phyloP scores from a whole-genome alignment of 169 alveolate genomes.

The Perkinsus marinus region DNA sequence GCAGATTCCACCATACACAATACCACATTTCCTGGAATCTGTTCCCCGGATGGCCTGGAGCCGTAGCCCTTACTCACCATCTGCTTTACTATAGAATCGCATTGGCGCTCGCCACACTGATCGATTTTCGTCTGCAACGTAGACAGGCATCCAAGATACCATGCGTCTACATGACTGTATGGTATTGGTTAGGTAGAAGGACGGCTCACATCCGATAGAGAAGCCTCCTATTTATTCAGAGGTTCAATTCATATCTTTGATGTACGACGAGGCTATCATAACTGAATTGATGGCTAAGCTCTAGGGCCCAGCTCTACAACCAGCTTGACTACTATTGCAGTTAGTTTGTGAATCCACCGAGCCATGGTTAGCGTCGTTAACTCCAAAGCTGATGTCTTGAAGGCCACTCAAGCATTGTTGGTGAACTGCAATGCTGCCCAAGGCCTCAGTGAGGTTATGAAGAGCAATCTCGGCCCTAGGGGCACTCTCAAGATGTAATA shows the following conservation, averaged over 20 bases:
- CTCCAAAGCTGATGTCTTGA: slow-evolving; percentile 87
- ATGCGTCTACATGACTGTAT: background rate
- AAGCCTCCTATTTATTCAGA: background rate
- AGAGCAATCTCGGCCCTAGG: slow-evolving; percentile 92
- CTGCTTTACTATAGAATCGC: background rate
- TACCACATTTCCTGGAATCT: no score
- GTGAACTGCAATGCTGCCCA: slow-evolving; percentile 92
- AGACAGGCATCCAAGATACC: background rate
- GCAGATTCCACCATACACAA: no score
- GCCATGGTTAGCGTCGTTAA: slow-evolving; percentile 56
- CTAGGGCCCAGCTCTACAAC: background rate
- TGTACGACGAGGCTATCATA: background rate
- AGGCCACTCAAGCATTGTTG: slow-evolving; percentile 83
- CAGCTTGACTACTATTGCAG: background rate
- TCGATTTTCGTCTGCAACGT: background rate
- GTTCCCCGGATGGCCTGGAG: no score
- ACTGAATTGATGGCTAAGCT: background rate
- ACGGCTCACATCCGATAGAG: background rate
- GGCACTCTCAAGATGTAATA: slow-evolving; percentile 95
- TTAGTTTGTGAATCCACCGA: background rate
- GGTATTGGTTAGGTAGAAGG: background rate
- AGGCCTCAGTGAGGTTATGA: slow-evolving; percentile 87
- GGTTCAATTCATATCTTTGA: background rate
- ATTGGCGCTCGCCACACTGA: background rate
- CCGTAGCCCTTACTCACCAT: background rate